Evolutionary conservation across 768 basidiomycete species (phyloP).

Genomic region (Tubosaeta sp.): DNA sequence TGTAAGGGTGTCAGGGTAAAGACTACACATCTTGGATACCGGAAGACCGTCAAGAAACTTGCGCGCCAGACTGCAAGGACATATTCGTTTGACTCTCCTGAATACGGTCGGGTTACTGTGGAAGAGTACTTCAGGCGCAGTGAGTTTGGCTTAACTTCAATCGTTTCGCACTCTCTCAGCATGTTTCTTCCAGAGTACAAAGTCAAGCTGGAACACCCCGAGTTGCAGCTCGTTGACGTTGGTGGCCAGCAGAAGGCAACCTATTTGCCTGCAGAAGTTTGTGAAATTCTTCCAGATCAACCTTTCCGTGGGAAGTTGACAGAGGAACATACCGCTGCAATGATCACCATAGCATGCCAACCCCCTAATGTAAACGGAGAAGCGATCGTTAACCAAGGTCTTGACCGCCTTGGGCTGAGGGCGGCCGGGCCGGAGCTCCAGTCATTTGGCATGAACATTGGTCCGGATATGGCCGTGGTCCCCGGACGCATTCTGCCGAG

Average conservation of each 20-base stretch:
- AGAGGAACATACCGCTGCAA: conserved; percentile 47
- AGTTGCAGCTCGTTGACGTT: conserved; percentile 45
- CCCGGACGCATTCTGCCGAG: conserved; percentile 48
- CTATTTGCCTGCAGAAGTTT: conserved; percentile 45
- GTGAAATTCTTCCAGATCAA: conserved; percentile 42
- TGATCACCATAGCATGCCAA: conserved; percentile 49
- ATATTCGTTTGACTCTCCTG: conserved; percentile 39
- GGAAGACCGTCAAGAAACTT: conserved; percentile 63
- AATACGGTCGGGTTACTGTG: conserved; percentile 40
- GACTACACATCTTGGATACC: conserved; percentile 69
- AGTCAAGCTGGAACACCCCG: conserved; percentile 35
- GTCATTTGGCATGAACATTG: conserved; percentile 44
- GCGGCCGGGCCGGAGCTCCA: conserved; percentile 32
- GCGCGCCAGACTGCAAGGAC: conserved; percentile 37
- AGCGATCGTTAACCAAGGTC: conserved; percentile 41
- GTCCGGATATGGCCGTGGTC: conserved; percentile 49
- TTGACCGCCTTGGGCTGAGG: conserved; percentile 40
- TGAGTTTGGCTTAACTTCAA: conserved; percentile 22
- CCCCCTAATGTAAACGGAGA: conserved; percentile 46
- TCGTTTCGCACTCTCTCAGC: neutral
- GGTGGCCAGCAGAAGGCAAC: conserved; percentile 38
- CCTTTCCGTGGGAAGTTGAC: conserved; percentile 48
- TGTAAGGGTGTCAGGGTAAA: conserved; percentile 62
- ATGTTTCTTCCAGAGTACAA: conserved; percentile 38
- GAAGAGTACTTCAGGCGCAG: conserved; percentile 46